These are phyloP conservation scores for Leccinellum rugosiceps DNA, from an alignment of 768 basidiomycete genomes.

Conservation along the genomic window DNA sequence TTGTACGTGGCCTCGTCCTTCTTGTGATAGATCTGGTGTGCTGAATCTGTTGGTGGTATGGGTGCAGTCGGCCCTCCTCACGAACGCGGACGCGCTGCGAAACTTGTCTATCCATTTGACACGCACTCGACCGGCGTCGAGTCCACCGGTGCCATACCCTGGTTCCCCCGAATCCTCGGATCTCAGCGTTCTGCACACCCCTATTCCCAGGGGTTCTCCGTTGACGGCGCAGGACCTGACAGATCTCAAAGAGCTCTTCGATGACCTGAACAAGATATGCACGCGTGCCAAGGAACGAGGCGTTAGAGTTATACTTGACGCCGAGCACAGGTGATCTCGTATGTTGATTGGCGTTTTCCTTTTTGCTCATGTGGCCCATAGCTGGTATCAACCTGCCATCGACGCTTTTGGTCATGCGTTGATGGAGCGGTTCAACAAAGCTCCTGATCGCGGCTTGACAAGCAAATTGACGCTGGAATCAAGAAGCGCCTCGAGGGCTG, in stretches of 20 bases:
- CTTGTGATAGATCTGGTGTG: not conserved
- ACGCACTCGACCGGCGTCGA: conserved; percentile 35
- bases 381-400: conserved; percentile 73
- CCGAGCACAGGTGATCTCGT: conserved; percentile 63
- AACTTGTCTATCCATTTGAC: conserved; percentile 60
- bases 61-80: conserved; percentile 63
- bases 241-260: conserved; percentile 57
- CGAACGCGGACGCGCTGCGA: conserved; percentile 56
- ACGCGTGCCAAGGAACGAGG: conserved; percentile 54
- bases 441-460: conserved; percentile 7
- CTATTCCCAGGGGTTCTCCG: conserved; percentile 15
- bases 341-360: not conserved
- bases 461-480: conserved; percentile 3
- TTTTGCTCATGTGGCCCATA: conserved; percentile 21
- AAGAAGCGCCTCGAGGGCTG: not conserved
- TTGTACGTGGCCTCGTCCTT: conserved; percentile 44
- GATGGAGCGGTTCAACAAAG: conserved; percentile 72
- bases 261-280: conserved; percentile 65
- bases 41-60: not conserved
- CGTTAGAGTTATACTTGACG: conserved; percentile 77
- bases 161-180: conserved; percentile 63
- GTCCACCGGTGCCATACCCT: conserved; percentile 55
- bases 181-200: conserved; percentile 45
- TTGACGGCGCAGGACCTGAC: conserved; percentile 56
- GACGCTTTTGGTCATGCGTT: conserved; percentile 76